These are phyloP conservation scores for Ceratorhiza oryzae-sativae DNA, from an alignment of 1,284 basidiomycete species.

Conservation along the genomic window DNA sequence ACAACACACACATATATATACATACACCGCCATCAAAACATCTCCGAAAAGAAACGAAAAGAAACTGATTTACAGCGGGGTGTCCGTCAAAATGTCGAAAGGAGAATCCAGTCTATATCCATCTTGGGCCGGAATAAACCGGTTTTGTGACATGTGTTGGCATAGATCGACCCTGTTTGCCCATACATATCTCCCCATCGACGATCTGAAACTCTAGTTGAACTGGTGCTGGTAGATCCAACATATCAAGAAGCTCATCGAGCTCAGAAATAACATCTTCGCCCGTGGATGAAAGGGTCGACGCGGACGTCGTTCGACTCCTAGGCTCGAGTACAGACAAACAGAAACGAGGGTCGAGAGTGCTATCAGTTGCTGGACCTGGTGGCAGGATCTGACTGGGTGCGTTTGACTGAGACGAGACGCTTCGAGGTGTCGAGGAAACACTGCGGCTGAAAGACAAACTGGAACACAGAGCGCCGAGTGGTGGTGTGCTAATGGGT, in stretches of 20 bases:
- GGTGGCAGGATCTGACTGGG: too few relatives aligned
- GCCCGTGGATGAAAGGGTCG: not conserved
- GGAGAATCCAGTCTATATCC: too few relatives aligned
- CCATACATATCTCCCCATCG: not conserved
- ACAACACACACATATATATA: not conserved
- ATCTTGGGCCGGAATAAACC: not conserved
- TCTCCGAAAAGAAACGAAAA: not conserved
- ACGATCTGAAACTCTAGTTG: not conserved
- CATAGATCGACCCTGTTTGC: not conserved
- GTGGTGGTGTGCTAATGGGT: too few relatives aligned
- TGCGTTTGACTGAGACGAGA: too few relatives aligned
- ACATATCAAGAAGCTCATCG: slow-evolving; percentile 4
- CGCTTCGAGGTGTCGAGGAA: too few relatives aligned
- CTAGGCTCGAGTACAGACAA: not conserved
- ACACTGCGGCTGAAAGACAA: too few relatives aligned
- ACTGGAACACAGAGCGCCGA: too few relatives aligned
- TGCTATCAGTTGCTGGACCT: too few relatives aligned
- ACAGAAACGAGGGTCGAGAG: not conserved
- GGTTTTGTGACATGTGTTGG: not conserved
- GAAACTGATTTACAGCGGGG: not conserved
- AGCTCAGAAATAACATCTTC: not conserved
- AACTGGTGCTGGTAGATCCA: not conserved
- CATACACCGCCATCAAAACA: not conserved
- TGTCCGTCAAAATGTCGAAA: too few relatives aligned
- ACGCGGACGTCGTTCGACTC: not conserved